These are phyloP conservation scores for Beauveria sp. DNA, from an alignment of 2,329 filamentous ascomycete species.

Conservation along the genomic window DNA sequence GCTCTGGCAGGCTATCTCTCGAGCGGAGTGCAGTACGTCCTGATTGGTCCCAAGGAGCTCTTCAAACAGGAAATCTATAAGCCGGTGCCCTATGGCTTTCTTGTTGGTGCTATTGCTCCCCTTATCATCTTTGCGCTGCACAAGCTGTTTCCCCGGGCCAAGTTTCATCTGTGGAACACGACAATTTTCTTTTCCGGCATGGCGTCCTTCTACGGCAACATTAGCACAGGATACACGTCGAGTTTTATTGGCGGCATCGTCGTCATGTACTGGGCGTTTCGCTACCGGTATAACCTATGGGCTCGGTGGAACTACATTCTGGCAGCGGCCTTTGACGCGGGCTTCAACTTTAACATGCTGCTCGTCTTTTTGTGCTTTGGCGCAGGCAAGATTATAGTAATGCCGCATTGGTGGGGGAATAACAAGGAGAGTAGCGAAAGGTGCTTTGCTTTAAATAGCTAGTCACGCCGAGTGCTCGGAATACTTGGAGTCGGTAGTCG, in stretches of 20 bases:
- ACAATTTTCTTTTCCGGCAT: conserved; percentile 54
- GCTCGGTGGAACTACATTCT: conserved; percentile 54
- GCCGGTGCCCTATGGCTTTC: conserved; percentile 44
- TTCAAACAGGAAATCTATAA: conserved; percentile 41
- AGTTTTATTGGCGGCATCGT: conserved; percentile 52
- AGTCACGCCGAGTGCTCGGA: not conserved
- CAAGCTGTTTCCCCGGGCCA: conserved; percentile 41
- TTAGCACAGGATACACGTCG: conserved; percentile 51
- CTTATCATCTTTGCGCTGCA: conserved; percentile 43
- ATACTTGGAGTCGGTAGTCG: not conserved
- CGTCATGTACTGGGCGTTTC: conserved; percentile 51
- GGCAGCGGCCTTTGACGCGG: conserved; percentile 54
- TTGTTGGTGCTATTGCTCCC: conserved; percentile 39
- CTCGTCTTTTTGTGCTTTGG: conserved; percentile 54
- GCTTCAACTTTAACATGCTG: conserved; percentile 54
- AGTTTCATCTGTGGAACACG: conserved; percentile 51
- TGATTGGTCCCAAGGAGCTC: conserved; percentile 44
- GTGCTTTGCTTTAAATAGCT: conserved; percentile 39
- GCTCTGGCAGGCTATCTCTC: conserved; percentile 42
- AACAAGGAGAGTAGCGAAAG: conserved; percentile 46
- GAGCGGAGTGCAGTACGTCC: conserved; percentile 51
- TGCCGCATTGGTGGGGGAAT: conserved; percentile 61
- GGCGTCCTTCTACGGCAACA: conserved; percentile 51
- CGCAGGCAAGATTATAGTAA: conserved; percentile 45
- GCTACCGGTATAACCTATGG: conserved; percentile 49